Percentiles rank a stretch among this genome's conserved stretches.
These are phyloP conservation scores for Effrenium voratum DNA, from an alignment of 73 alveolate species.

Conservation along the genomic window DNA sequence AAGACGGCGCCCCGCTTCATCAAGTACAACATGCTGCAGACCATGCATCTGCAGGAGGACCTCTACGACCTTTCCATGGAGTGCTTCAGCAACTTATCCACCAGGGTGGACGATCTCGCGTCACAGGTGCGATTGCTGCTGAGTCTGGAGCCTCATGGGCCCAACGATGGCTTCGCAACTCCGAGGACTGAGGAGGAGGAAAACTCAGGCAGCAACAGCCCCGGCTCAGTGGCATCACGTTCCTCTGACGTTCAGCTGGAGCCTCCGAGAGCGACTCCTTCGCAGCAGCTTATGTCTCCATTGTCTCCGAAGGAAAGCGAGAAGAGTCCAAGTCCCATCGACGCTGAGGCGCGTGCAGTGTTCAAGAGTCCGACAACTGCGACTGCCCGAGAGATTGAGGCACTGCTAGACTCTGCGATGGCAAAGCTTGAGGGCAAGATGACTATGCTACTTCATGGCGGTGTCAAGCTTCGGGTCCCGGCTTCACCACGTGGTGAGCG, in stretches of 20 bases:
- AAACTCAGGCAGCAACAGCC: not conserved
- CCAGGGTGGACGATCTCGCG: not conserved
- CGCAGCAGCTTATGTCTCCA: too few species aligned
- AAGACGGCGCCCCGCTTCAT: constrained; percentile 83
- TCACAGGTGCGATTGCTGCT: not conserved
- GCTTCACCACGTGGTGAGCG: too few species aligned
- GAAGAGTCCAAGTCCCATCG: too few species aligned
- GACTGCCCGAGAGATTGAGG: too few species aligned
- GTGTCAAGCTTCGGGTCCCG: too few species aligned
- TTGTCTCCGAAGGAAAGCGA: too few species aligned
- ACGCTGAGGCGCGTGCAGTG: too few species aligned
- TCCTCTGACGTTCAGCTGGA: not conserved
- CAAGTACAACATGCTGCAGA: constrained; percentile 75
- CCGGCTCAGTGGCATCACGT: not conserved
- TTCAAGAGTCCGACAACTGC: too few species aligned
- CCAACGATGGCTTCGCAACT: not conserved
- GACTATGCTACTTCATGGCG: not conserved
- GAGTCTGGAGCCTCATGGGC: too few species aligned
- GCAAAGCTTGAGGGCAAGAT: constrained; percentile 45
- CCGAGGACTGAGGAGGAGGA: not conserved
- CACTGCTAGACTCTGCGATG: constrained; percentile 31
- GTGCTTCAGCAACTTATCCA: constrained; percentile 26
- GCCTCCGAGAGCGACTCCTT: not conserved
- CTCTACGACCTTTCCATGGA: constrained; percentile 38
- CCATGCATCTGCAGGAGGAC: constrained; percentile 67